A percentile compares a stretch with the other conserved stretches of the same genome.
Evolutionary conservation across 2,329 filamentous ascomycete genomes (phyloP).

Genomic region (Catunica adiposa): DNA sequence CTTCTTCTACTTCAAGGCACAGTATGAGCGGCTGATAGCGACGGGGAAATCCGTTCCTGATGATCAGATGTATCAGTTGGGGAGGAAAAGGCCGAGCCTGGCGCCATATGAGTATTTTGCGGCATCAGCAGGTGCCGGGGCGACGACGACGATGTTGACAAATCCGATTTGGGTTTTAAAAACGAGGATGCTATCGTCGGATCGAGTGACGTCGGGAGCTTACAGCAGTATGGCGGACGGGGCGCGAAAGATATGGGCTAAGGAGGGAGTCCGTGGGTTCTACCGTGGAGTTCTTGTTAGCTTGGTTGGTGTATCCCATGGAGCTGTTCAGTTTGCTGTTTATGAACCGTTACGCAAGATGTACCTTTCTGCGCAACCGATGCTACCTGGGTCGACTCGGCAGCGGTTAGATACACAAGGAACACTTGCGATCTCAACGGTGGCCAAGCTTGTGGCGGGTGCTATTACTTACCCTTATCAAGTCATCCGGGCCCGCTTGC

Average conservation of each 20-base stretch:
- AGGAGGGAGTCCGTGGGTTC: conserved; percentile 64
- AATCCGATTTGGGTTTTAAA: conserved; percentile 98
- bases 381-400: conserved; percentile 17
- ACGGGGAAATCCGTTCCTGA: conserved; percentile 16
- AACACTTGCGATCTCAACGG: conserved; percentile 62
- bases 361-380: conserved; percentile 30
- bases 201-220: conserved; percentile 55
- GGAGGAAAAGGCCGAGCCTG: conserved; percentile 25
- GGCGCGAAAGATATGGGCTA: conserved; percentile 44
- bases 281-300: conserved; percentile 76
- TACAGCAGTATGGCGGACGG: conserved; percentile 67
- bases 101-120: conserved; percentile 61
- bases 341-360: conserved; percentile 56
- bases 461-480: conserved; percentile 88
- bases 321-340: conserved; percentile 87
- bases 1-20: conserved; percentile 68
- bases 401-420: conserved; percentile 39
- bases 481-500: conserved; percentile 71
- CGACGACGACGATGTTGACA: conserved; percentile 64
- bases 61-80: background rate
- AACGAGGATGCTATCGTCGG: conserved; percentile 86
- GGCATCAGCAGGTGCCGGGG: conserved; percentile 53
- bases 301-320: conserved; percentile 75
- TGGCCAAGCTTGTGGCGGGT: conserved; percentile 78
- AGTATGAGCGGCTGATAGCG: conserved; percentile 30